Evolutionary conservation across 1,284 basidiomycete species (phyloP).

Genomic region (Peniophora sp.): DNA sequence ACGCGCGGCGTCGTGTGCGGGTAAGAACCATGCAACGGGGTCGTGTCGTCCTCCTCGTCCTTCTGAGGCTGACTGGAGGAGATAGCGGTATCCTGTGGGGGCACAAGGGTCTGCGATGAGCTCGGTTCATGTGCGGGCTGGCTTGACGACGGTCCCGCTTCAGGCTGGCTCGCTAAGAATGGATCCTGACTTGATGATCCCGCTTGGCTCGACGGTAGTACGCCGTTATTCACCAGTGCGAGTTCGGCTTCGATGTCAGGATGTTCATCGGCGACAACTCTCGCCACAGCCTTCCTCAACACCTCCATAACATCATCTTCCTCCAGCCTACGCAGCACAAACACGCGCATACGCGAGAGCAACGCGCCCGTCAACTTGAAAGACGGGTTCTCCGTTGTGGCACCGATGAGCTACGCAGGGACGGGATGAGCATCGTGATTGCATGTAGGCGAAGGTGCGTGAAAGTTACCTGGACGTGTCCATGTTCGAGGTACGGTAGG

Average conservation of each 20-base stretch:
- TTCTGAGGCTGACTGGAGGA: background rate
- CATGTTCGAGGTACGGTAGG: conserved; percentile 75
- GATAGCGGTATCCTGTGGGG: conserved; percentile 4
- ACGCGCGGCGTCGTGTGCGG: conserved; percentile 43
- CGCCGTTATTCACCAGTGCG: background rate
- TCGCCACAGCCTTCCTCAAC: conserved; percentile 39
- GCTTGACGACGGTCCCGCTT: conserved; percentile 14
- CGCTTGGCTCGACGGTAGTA: background rate
- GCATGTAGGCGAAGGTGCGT: background rate
- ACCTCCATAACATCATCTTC: conserved; percentile 50
- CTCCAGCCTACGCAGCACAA: conserved; percentile 54
- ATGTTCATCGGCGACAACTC: conserved; percentile 20
- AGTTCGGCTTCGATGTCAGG: conserved; percentile 2
- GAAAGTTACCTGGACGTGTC: conserved; percentile 56
- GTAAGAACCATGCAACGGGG: conserved; percentile 19
- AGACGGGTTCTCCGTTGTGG: conserved; percentile 90
- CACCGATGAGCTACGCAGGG: conserved; percentile 62
- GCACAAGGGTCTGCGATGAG: conserved; percentile 6
- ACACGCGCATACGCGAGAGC: conserved; percentile 71
- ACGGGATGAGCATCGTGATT: conserved; percentile 7
- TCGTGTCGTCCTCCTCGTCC: background rate
- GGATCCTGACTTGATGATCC: too few species aligned
- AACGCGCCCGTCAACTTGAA: conserved; percentile 78
- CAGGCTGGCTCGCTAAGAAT: background rate
- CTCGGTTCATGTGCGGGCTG: conserved; percentile 12